Conservation (phyloP, 2,329 filamentous ascomycete genomes). For the Epichloe glyceriae region DNA sequence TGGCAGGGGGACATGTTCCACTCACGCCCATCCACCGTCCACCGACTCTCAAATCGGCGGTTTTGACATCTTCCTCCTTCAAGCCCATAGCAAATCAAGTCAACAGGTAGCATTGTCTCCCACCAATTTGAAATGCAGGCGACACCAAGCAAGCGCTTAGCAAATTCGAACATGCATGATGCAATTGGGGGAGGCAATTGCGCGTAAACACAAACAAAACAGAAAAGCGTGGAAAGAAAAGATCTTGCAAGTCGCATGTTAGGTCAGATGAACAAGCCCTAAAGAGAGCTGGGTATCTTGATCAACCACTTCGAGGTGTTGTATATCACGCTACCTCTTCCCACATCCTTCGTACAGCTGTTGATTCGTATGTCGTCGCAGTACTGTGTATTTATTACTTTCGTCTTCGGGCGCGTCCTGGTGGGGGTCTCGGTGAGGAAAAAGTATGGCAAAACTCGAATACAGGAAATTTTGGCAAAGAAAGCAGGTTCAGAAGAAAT, state of each 20-base stretch:
- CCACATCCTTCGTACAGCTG: background rate
- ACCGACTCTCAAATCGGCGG: background rate
- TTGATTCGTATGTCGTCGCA: background rate
- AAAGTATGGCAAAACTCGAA: background rate
- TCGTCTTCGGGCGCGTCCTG: background rate
- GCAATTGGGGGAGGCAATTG: background rate
- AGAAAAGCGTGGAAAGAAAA: conserved; percentile 6
- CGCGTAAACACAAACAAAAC: conserved; percentile 5
- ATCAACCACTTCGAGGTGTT: conserved; percentile 17
- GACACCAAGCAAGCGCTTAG: background rate
- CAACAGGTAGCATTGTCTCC: background rate
- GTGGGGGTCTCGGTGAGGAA: background rate
- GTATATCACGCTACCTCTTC: conserved; percentile 5
- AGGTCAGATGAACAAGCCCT: conserved; percentile 23
- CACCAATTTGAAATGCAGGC: background rate
- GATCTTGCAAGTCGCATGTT: conserved; percentile 6
- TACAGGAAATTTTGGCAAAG: conserved; percentile 5
- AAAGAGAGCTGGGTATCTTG: conserved; percentile 27
- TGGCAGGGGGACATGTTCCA: background rate
- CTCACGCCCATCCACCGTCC: background rate
- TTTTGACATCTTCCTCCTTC: background rate
- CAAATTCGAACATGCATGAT: background rate
- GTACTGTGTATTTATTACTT: background rate
- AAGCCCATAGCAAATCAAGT: background rate
- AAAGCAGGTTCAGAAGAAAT: conserved; percentile 7